Percentiles rank a stretch among this genome's conserved stretches.
phyloP scores from a whole-genome alignment of 2,329 filamentous ascomycete species.

The Thelonectria olida region DNA sequence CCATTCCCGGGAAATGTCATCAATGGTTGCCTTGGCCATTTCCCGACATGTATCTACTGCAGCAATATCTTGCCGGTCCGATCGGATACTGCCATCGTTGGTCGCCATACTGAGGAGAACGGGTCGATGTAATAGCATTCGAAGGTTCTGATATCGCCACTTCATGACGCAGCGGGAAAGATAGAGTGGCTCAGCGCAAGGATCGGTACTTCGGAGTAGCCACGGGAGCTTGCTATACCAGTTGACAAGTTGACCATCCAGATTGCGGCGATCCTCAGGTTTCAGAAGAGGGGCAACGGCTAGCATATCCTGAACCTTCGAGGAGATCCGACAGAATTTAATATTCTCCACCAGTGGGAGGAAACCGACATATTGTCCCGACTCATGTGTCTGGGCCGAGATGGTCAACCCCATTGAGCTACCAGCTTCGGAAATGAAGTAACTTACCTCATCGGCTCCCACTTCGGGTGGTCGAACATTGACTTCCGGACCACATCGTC shows the following conservation, averaged over 20 bases:
- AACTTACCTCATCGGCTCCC: conserved; percentile 51
- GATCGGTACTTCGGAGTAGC: conserved; percentile 70
- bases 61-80: conserved; percentile 69
- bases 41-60: conserved; percentile 75
- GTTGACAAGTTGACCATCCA: conserved; percentile 74
- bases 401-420: background rate
- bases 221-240: conserved; percentile 79
- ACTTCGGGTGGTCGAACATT: conserved; percentile 71
- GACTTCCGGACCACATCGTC: conserved; percentile 73
- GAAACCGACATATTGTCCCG: conserved; percentile 69
- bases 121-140: conserved; percentile 79
- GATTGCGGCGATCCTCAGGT: conserved; percentile 69
- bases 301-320: conserved; percentile 79
- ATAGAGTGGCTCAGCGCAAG: conserved; percentile 75
- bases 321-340: conserved; percentile 82
- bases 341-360: conserved; percentile 80
- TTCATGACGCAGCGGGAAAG: conserved; percentile 80
- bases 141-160: conserved; percentile 82
- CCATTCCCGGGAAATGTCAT: conserved; percentile 76
- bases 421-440: background rate
- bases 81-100: conserved; percentile 54
- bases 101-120: conserved; percentile 73
- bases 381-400: conserved; percentile 50
- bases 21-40: conserved; percentile 75
- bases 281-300: conserved; percentile 76